Evolutionary conservation across 306 rosid genomes (phyloP).

Genomic region (Sesbania bispinosa): DNA sequence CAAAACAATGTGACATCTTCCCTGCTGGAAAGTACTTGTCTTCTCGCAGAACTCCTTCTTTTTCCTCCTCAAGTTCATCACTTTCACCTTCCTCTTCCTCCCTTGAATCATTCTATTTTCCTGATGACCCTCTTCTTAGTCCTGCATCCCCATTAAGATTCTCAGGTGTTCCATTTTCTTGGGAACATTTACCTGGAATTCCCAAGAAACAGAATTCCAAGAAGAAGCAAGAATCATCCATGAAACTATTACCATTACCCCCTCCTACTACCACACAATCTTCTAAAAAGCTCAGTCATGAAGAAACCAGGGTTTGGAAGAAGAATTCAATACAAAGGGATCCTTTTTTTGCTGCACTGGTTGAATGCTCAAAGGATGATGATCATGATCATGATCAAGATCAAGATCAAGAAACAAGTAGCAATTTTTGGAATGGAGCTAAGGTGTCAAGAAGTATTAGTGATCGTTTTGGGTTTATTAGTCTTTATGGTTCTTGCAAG

Average conservation of each 20-base stretch:
- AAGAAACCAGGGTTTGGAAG: conserved; percentile 28
- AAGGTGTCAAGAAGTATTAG: conserved; percentile 72
- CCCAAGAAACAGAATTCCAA: conserved; percentile 67
- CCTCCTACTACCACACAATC: conserved; percentile 43
- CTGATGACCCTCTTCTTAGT: conserved; percentile 41
- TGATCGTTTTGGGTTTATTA: conserved; percentile 66
- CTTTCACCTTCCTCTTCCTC: conserved; percentile 44
- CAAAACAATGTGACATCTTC: conserved; percentile 34
- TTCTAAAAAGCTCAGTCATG: conserved; percentile 36
- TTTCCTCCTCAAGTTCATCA: conserved; percentile 47
- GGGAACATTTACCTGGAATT: conserved; percentile 93
- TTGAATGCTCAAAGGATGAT: conserved; percentile 76
- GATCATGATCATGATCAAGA: too few species aligned
- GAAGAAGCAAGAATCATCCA: conserved; percentile 38
- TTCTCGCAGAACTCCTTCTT: conserved; percentile 48
- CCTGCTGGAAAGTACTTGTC: conserved; percentile 32
- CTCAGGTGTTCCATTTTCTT: conserved; percentile 95
- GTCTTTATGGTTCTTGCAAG: conserved; percentile 64
- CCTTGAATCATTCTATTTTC: conserved; percentile 38
- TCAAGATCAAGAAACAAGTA: conserved; percentile 7
- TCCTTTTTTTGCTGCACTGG: conserved; percentile 83
- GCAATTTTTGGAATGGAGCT: conserved; percentile 41
- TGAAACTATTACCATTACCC: conserved; percentile 58
- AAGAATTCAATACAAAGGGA: conserved; percentile 45
- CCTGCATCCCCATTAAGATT: conserved; percentile 49